Evolutionary conservation across 164 flowering plant species (phyloP).

Genomic region (Stephania japonica): DNA sequence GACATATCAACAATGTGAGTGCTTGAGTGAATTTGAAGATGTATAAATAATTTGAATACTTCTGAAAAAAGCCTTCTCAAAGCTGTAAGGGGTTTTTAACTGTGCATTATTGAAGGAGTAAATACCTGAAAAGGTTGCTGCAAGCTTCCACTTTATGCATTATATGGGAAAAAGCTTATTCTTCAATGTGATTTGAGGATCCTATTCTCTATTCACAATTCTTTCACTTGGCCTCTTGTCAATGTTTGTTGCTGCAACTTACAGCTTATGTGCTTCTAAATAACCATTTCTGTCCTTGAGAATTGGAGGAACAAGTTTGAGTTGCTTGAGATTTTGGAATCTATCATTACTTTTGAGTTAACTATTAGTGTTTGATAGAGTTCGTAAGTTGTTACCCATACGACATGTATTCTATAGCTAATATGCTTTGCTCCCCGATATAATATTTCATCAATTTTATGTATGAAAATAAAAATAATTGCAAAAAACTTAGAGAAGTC

Average conservation of each 20-base stretch:
- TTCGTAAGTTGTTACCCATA: too few relatives aligned
- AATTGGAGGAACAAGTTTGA: not conserved
- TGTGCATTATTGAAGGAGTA: not conserved
- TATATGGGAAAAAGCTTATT: not conserved
- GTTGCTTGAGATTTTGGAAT: not conserved
- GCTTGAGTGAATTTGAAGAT: not conserved
- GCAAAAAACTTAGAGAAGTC: too few relatives aligned
- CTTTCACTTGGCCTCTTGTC: not conserved
- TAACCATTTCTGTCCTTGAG: not conserved
- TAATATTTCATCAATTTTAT: too few relatives aligned
- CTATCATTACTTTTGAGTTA: too few relatives aligned
- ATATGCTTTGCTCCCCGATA: too few relatives aligned
- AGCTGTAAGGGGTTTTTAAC: not conserved
- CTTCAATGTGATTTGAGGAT: not conserved
- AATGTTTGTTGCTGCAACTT: not conserved
- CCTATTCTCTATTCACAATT: not conserved
- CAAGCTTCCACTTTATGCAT: not conserved
- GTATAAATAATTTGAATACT: not conserved
- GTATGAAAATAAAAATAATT: too few relatives aligned
- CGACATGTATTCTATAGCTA: too few relatives aligned
- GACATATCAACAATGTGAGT: not conserved
- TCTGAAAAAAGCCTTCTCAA: not conserved
- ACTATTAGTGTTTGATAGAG: too few relatives aligned
- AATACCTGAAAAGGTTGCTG: not conserved
- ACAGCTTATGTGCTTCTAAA: not conserved